Conservation (phyloP, 2,329 filamentous ascomycete genomes). For the Drechslerella stenobrocha region DNA sequence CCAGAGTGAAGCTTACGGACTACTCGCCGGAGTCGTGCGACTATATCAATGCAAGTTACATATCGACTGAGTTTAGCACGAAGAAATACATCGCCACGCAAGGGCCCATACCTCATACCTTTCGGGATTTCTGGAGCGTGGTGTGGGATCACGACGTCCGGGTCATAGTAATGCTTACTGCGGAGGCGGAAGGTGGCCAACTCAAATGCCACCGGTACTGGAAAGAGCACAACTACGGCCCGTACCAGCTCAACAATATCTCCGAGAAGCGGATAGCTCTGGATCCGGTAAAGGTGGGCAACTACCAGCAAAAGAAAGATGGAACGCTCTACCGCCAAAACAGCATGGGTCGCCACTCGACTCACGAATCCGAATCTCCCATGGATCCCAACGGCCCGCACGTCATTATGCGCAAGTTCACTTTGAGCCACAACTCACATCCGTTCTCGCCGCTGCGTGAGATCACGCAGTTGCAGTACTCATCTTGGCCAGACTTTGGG, state of each 20-base stretch:
- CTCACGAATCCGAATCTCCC: slow-evolving; percentile 39
- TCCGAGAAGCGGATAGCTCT: slow-evolving; percentile 82
- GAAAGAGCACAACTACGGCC: slow-evolving; percentile 76
- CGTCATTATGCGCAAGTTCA: slow-evolving; percentile 84
- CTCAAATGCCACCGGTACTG: slow-evolving; percentile 96
- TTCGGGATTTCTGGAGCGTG: slow-evolving; percentile 96
- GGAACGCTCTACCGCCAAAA: slow-evolving; percentile 38
- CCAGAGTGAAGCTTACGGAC: slow-evolving; percentile 76
- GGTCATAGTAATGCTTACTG: slow-evolving; percentile 94
- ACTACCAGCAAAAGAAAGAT: slow-evolving; percentile 52
- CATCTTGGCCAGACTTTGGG: slow-evolving; percentile 96
- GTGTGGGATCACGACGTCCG: slow-evolving; percentile 96
- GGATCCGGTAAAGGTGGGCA: slow-evolving; percentile 61
- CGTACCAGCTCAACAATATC: slow-evolving; percentile 72
- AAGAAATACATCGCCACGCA: slow-evolving; percentile 96
- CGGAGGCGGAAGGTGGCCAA: slow-evolving; percentile 88
- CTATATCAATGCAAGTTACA: slow-evolving; percentile 91
- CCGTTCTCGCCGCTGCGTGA: slow-evolving; percentile 87
- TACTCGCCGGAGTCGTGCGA: slow-evolving; percentile 73
- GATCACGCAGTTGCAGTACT: slow-evolving; percentile 91
- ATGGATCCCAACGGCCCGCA: slow-evolving; percentile 66
- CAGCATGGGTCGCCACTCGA: slow-evolving; percentile 39
- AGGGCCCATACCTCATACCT: slow-evolving; percentile 87
- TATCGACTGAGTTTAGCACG: slow-evolving; percentile 77
- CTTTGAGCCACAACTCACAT: slow-evolving; percentile 72